These are phyloP conservation scores for Mucor plumbeus DNA, from an alignment of 371 early-diverging fungal genomes.

Conservation along the genomic window DNA sequence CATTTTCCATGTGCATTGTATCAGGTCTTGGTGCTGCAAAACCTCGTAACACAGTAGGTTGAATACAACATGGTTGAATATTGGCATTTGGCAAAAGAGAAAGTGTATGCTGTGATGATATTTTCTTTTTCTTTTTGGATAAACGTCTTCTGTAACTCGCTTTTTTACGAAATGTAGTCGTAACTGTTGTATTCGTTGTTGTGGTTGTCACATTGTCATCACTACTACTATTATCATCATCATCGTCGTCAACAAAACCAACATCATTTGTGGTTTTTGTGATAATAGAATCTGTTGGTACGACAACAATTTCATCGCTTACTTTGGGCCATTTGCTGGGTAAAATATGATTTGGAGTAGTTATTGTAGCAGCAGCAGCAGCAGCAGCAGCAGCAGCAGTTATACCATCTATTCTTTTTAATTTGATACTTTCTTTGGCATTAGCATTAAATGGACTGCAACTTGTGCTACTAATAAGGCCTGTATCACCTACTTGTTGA, in stretches of 20 bases:
- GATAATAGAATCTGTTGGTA: neutral
- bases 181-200: neutral
- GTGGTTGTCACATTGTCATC: conserved; percentile 14
- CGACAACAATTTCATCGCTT: conserved; percentile 37
- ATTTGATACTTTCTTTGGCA: neutral
- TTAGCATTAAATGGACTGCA: neutral
- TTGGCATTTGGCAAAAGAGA: conserved; percentile 35
- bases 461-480: neutral
- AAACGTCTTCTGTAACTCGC: conserved; percentile 7
- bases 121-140: conserved; percentile 4
- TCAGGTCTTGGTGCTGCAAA: conserved; percentile 44
- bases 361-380: neutral
- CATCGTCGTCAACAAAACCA: neutral
- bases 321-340: conserved; percentile 38
- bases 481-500: neutral
- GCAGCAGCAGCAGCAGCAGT: neutral
- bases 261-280: neutral
- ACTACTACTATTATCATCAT: conserved; percentile 16
- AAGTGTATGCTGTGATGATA: conserved; percentile 3
- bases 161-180: neutral
- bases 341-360: neutral
- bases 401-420: neutral
- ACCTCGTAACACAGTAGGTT: conserved; percentile 52
- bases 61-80: conserved; percentile 44
- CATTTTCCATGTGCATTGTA: conserved; percentile 53